Base-by-base conservation (phyloP, 164 flowering plant species). In the Nymphaea colorata region DNA sequence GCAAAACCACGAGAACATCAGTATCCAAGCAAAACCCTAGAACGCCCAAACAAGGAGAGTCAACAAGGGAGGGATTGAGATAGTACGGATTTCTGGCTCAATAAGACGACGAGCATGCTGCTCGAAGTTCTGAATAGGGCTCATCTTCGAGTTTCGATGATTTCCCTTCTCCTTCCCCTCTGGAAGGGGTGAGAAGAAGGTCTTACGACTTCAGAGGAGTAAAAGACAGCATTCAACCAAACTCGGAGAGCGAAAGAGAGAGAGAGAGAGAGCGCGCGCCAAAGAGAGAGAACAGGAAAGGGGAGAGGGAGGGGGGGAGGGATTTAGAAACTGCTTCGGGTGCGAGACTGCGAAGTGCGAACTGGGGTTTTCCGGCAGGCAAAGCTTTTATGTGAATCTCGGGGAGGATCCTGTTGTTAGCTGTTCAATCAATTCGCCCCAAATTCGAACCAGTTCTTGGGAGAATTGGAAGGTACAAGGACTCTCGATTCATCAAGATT, bases 71-170 rank as follows among this genome's bases (percentile, higher is more conserved):
- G 42, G 67, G 43, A 74, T 57, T 57, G 70, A 67, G 68, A 64
- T 70, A 53, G 44, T 91, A 91, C 98, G 51, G 66, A 84, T 77
- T 71, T 86, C 89, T 5, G 88, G 87, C 59, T 90, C 98, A 72
- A 91, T 65, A 59, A 94, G 90, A 60, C 72, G 82, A 41, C 88
- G 84, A 64, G 99, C 75, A 67, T 88, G 99, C 45, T 83, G 91
- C 79, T 94, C 99, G 85, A 91, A 86, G 81, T 90, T 90, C 90
- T 86, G 96, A 70, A 94, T 79, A 0, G 99, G 96, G 79, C 96
- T 86, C 99, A 94, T 94, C 57, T 64, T 66, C 64, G 17, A 66
- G 69, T 64, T 64, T 65, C 25, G 65, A 44, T 51, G 61, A 42
- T 18, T 51, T 15, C 14, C 8, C 3, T 15, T 51, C 57, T 51